Evolutionary conservation across 345 rosid species (phyloP), one percentile per base, ranked within the genome.

Genomic region (Eucalyptus regnans): DNA sequence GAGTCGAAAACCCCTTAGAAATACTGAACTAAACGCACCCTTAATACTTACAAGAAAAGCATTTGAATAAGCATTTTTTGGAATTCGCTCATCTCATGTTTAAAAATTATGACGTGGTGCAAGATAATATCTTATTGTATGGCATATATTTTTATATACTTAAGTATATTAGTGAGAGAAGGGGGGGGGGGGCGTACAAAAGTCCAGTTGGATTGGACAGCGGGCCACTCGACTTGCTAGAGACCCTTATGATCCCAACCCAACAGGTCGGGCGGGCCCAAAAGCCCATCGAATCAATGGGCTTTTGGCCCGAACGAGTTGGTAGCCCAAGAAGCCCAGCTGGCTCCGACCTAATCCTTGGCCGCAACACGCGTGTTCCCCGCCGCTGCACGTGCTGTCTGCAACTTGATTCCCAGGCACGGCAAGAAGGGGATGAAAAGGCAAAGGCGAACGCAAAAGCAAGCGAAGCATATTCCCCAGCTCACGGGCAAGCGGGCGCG

Each of bases 1-100:
- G 23, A 52, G 25, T 7, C 0, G 0, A 52, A 18, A 18, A 3
- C 0, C 0, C 1, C 0, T 18, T 1, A 2, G 0, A 52, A 18
- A 52, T 18, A 0, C 1, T 3, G 0, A 52, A 52, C 0, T 0
- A 52, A 52, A 7, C 1, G 23, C 2, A 52, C 9, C 23, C 0
- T 52, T 52, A 18, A 7, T 52, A 2, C 0, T 3, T 52, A 7
- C 2, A 8, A 8, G 2, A 52, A 52, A 52, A 52, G 2, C 10
- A 52, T 52, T 52, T 52, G 25, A 52, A 18, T 52, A 52, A 52
- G 58, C 10, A 52, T 52, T 20, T 52, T 52, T 0, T 0, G 23
- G 37, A 41, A 33, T 31, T 33, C 3, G 4, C 12, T 68, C 23
- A 31, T 7, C 23, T 10, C 80, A 3, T 68, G 43, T 31, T 68